Evolutionary conservation across 2,329 filamentous ascomycete genomes (phyloP).

Genomic region (Teratosphaeria viscida): DNA sequence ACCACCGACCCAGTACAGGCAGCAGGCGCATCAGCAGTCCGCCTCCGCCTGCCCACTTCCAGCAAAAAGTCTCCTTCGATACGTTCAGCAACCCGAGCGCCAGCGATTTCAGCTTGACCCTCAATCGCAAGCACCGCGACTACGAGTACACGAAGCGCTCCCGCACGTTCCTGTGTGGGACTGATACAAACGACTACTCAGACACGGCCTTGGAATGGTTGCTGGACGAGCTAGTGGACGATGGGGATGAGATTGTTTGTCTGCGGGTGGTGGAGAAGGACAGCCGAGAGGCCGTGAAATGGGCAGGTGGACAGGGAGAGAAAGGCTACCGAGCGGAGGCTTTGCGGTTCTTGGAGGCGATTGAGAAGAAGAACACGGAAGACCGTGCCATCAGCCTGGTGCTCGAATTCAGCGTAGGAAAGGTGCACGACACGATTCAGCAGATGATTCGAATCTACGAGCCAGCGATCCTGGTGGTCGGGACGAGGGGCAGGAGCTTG

Average conservation of each 20-base stretch:
- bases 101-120: constrained; percentile 63
- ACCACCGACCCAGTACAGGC: constrained; percentile 1
- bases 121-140: constrained; percentile 77
- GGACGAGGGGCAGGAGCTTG: constrained; percentile 72
- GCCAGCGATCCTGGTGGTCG: constrained; percentile 82
- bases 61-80: constrained; percentile 62
- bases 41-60: constrained; percentile 42
- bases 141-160: constrained; percentile 72
- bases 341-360: constrained; percentile 59
- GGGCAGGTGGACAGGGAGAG: constrained; percentile 37
- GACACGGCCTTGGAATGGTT: constrained; percentile 90
- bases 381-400: constrained; percentile 78
- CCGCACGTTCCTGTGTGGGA: constrained; percentile 80
- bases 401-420: constrained; percentile 79
- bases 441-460: constrained; percentile 87
- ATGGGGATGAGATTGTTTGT: constrained; percentile 88
- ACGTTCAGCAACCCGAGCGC: constrained; percentile 59
- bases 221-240: constrained; percentile 81
- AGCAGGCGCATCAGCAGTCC: constrained; percentile 21
- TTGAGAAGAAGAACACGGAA: constrained; percentile 69
- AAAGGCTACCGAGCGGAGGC: constrained; percentile 62
- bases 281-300: constrained; percentile 47
- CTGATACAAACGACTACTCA: constrained; percentile 84
- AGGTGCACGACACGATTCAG: constrained; percentile 82
- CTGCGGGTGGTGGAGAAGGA: constrained; percentile 80